Evolutionary conservation across 164 flowering plant genomes (phyloP), one percentile per base, ranked within the genome.

Genomic region (Nelumbo lutea): DNA sequence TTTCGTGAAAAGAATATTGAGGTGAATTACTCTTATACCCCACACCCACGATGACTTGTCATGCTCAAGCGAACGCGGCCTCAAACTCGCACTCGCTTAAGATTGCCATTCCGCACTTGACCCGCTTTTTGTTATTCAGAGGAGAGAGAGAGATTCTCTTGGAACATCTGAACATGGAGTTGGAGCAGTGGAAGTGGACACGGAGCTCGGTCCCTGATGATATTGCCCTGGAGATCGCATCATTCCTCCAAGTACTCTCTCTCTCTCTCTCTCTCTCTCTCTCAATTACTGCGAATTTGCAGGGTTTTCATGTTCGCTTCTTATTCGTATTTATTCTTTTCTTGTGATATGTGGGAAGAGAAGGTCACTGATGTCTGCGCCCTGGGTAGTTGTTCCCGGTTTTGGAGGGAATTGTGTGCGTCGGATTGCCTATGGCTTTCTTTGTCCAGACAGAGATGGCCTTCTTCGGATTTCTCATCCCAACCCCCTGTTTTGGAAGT

Each of bases 371-470:
- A 92, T 74, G 38, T 92, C 11, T 90, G 94, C 63, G 70, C 88
- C 1, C 61, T 92, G 78, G 88, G 90, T 13, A 71, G 87, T 62
- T 90, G 93, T 64, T 87, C 91, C n/a, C 69, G 85, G 68, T 87
- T 83, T 64, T 92, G 94, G 96, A 75, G 83, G 70, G 77, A 84
- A 46, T 52, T 92, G 41, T 92, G 96, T 59, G 79, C 74, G 57
- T 84, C 92, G n/a, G 93, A 92, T 79, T 81, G 61, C 48, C 47
- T 90, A 14, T 92, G 97, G 97, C 71, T 75, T 64, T 62, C 76
- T 59, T 80, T 92, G 47, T 77, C 64, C 61, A 83, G 60, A 76
- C 69, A 79, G 5, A 83, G 97, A 73, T 92, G 97, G 94, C 88
- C 96, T 52, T 68, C 66, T 11, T 68, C 77, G 57, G 69, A 38